These are phyloP conservation scores for Dipodascus albidus DNA, from an alignment of 805 yeast species.

Conservation along the genomic window DNA sequence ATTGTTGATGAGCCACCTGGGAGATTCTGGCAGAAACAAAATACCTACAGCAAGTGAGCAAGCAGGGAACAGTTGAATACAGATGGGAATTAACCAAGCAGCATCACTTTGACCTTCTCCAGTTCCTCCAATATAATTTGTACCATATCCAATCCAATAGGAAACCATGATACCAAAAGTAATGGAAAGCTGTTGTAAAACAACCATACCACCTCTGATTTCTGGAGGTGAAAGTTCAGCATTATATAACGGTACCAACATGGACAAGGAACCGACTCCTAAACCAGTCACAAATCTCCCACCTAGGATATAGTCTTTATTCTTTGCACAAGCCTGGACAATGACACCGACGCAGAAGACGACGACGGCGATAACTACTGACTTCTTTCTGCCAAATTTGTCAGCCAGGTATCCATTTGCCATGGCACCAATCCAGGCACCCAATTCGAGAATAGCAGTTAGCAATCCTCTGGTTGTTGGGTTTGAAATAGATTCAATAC, in stretches of 20 bases:
- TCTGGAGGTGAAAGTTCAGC: slow-evolving; percentile 32
- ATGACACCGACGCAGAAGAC: slow-evolving; percentile 21
- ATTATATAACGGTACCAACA: slow-evolving; percentile 40
- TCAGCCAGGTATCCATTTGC: slow-evolving; percentile 51
- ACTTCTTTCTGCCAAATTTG: slow-evolving; percentile 49
- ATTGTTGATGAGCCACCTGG: slow-evolving; percentile 30
- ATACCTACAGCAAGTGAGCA: slow-evolving; percentile 31
- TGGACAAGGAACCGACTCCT: slow-evolving; percentile 41
- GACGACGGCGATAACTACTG: slow-evolving; percentile 39
- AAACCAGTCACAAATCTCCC: slow-evolving; percentile 43
- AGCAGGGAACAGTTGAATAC: slow-evolving; percentile 39
- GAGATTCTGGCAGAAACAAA: slow-evolving; percentile 38
- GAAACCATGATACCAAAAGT: slow-evolving; percentile 25
- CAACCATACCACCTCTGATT: slow-evolving; percentile 22
- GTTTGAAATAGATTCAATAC: slow-evolving; percentile 11
- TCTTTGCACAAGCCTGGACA: slow-evolving; percentile 17
- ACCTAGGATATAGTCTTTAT: slow-evolving; percentile 36
- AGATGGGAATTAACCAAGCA: slow-evolving; percentile 36
- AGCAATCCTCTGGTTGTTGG: slow-evolving; percentile 12
- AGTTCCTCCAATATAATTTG: slow-evolving; percentile 13
- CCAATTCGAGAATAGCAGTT: slow-evolving; percentile 14
- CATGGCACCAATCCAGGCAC: slow-evolving; percentile 36
- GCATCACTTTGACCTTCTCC: slow-evolving; percentile 17
- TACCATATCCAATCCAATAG: slow-evolving; percentile 28
- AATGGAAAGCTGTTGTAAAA: slow-evolving; percentile 20